Base-by-base conservation (phyloP, 345 rosid genomes). In the Zanthoxylum bungeanum region DNA sequence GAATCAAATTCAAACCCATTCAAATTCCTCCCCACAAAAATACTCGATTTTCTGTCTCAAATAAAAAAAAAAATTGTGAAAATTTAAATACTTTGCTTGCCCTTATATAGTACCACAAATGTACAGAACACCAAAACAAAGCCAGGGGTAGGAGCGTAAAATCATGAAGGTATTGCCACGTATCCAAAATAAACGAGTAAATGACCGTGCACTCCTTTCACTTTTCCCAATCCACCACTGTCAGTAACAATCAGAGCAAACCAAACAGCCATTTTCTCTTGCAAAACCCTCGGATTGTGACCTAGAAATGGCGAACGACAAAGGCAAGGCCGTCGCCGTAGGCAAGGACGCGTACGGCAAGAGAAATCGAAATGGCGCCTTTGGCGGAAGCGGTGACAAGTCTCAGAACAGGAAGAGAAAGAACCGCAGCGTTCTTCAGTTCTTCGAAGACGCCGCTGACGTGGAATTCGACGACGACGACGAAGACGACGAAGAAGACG, bases 401-500 rank as follows among this genome's bases (percentile, higher is more conserved):
- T 70, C 84, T 31, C 60, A 72, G 61, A 60, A 61, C 24, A 76
- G 52, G 19, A 86, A 82, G 74, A 80, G 84, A 71, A 86, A 73
- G 70, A 81, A 77, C 39, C 81, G 77, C n/a, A 77, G 60, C 5
- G 87, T 88, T 36, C 85, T 90, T 60, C 87, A 84, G 81, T 90
- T 90, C 80, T 80, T 90, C 69, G 90, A 90, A 46, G 96, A 88
- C 50, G 59, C 83, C 9, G 86, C 91, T 10, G 90, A 65, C 30
- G 80, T 77, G 44, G 82, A 76, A 47, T 83, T 78, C 70, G 80
- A 69, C 24, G 85, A 77, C 11, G 75, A 40, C 1, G 66, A 42
- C 22, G 67, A 63, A 1, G 82, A 86, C 70, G 80, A 69, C 24
- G 85, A 77, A 9, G 75, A 40, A 0, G 66, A 42, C 22, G 67